Conservation (phyloP, 768 basidiomycete species). For the Termitomyces sp. region DNA sequence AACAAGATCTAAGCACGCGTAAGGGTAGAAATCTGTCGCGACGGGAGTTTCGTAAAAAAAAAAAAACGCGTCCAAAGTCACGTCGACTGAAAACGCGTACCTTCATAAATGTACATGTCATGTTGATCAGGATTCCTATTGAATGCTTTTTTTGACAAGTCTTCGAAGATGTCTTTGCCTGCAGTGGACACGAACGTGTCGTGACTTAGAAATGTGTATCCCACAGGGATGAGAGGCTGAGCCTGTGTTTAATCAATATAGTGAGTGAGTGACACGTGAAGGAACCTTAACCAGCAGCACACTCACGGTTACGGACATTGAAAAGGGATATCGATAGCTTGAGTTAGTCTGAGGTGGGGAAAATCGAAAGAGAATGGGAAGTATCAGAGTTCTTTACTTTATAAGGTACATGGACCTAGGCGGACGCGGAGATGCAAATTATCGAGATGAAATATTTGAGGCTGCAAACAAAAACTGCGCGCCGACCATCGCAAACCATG, state of each 20-base stretch:
- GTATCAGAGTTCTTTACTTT: too few relatives aligned
- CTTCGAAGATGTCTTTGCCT: slow-evolving; percentile 22
- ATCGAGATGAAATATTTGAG: too few relatives aligned
- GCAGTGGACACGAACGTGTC: slow-evolving; percentile 25
- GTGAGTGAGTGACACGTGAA: slow-evolving; percentile 11
- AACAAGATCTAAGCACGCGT: slow-evolving; percentile 32
- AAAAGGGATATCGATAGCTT: too few relatives aligned
- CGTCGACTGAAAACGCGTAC: slow-evolving; percentile 16
- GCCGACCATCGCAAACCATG: background rate
- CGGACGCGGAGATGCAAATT: background rate
- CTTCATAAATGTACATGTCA: slow-evolving; percentile 32
- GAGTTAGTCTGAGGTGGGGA: too few relatives aligned
- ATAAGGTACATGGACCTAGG: background rate
- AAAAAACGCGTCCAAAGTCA: background rate
- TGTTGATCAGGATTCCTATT: slow-evolving; percentile 29
- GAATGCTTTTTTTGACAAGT: slow-evolving; percentile 25
- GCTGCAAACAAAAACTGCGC: too few relatives aligned
- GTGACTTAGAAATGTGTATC: slow-evolving; percentile 28
- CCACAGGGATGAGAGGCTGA: slow-evolving; percentile 21
- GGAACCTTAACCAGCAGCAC: slow-evolving; percentile 6
- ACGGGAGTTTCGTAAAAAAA: background rate
- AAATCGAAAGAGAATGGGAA: too few relatives aligned
- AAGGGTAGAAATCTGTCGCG: slow-evolving; percentile 26
- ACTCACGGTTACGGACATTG: slow-evolving; percentile 10
- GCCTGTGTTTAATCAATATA: background rate